Conservation (phyloP, 192 early-diverging fungal genomes). For the Linnemannia elongata region DNA sequence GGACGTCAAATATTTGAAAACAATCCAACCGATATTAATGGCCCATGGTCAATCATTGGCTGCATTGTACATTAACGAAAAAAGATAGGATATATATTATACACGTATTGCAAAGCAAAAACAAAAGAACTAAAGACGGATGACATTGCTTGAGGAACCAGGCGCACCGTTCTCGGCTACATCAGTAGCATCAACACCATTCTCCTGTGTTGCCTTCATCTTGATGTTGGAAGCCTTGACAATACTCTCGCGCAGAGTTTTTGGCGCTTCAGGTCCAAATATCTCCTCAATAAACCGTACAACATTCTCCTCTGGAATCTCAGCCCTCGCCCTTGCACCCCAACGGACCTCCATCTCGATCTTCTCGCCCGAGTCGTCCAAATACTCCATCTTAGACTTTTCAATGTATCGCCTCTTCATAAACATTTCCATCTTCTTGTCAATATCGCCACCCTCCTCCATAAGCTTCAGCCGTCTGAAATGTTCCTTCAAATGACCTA, state of each 20-base stretch:
- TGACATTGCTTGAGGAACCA: not conserved
- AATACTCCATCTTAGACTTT: slow-evolving; percentile 47
- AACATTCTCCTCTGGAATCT: slow-evolving; percentile 66
- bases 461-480: slow-evolving; percentile 45
- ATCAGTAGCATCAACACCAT: not conserved
- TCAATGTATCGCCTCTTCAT: slow-evolving; percentile 69
- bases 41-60: not conserved
- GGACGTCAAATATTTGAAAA: not conserved
- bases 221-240: slow-evolving; percentile 47
- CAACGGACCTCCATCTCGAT: slow-evolving; percentile 62
- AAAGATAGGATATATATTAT: not conserved
- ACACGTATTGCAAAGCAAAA: not conserved
- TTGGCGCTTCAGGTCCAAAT: slow-evolving; percentile 48
- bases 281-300: slow-evolving; percentile 66
- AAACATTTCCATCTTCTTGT: slow-evolving; percentile 52
- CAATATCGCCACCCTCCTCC: slow-evolving; percentile 47
- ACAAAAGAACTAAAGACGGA: not conserved
- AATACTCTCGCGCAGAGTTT: slow-evolving; percentile 32
- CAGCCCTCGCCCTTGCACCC: slow-evolving; percentile 73
- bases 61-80: not conserved
- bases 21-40: not conserved
- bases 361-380: slow-evolving; percentile 55
- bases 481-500: slow-evolving; percentile 50
- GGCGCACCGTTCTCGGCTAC: not conserved
- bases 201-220: too few relatives aligned